Percentiles rank a stretch among this genome's conserved stretches.
Evolutionary conservation across 306 rosid species (phyloP).

Genomic region (Pyrus betulifolia): DNA sequence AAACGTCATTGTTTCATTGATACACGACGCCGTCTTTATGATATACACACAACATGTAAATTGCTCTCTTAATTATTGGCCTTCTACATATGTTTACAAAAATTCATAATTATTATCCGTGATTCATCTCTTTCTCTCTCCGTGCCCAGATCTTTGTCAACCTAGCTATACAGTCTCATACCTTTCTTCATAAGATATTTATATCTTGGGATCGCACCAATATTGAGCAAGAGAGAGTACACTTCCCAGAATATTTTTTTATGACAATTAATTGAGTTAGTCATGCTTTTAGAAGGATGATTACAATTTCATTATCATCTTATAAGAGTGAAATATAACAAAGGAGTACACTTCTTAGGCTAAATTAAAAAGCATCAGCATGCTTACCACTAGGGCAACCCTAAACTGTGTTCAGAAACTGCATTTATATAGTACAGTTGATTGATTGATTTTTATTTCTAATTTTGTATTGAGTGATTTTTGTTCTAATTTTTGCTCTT

Average conservation of each 20-base stretch:
- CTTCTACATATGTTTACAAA: no score
- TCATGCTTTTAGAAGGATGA: no score
- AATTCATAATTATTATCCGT: conserved; percentile 4
- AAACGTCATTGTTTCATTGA: background rate
- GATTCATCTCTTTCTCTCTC: conserved; percentile 5
- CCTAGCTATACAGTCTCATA: conserved; percentile 21
- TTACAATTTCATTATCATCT: no score
- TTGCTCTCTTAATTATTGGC: background rate
- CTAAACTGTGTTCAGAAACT: background rate
- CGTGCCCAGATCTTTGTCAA: background rate
- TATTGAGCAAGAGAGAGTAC: background rate
- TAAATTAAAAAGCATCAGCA: background rate
- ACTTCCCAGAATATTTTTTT: no score
- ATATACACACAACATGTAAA: no score
- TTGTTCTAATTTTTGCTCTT: no score
- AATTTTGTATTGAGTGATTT: background rate
- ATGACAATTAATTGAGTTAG: no score
- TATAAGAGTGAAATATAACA: no score
- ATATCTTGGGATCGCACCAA: background rate
- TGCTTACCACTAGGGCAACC: background rate
- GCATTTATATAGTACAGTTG: background rate
- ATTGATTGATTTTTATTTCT: background rate
- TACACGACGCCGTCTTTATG: background rate
- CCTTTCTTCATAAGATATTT: background rate
- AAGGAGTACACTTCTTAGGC: no score